These are phyloP conservation scores for Solanum virginianum DNA, from an alignment of 257 asterid species.

Conservation along the genomic window DNA sequence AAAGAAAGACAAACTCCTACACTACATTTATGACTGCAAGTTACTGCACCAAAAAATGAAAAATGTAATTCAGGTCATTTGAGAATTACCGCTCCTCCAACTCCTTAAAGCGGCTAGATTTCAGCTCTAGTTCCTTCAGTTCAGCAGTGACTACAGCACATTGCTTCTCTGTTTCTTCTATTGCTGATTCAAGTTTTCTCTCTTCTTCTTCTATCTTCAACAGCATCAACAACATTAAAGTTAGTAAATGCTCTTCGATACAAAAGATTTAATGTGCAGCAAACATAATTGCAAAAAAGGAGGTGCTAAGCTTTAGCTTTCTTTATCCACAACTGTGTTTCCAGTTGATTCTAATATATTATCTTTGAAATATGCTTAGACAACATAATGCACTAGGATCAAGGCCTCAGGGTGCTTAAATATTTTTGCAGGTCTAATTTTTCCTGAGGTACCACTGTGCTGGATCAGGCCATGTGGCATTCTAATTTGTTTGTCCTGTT, in stretches of 20 bases:
- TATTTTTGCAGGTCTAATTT: neutral
- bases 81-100: slow-evolving; percentile 79
- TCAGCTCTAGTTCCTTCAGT: slow-evolving; percentile 74
- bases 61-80: neutral
- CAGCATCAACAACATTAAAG: neutral
- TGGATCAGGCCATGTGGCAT: neutral
- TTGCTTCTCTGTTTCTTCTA: slow-evolving; percentile 90
- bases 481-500: neutral
- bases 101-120: slow-evolving; percentile 87
- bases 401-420: neutral
- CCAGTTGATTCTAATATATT: neutral
- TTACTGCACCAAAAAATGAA: neutral
- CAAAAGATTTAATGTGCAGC: neutral
- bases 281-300: neutral
- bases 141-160: slow-evolving; percentile 71
- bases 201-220: slow-evolving; percentile 94
- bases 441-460: neutral
- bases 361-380: neutral
- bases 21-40: neutral
- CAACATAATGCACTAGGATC: neutral
- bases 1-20: neutral
- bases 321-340: neutral
- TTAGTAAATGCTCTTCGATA: neutral
- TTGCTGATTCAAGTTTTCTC: slow-evolving; percentile 90
- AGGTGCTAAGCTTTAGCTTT: neutral